Evolutionary conservation across 805 yeast species (phyloP).

Genomic region (Candida krabiensis): DNA sequence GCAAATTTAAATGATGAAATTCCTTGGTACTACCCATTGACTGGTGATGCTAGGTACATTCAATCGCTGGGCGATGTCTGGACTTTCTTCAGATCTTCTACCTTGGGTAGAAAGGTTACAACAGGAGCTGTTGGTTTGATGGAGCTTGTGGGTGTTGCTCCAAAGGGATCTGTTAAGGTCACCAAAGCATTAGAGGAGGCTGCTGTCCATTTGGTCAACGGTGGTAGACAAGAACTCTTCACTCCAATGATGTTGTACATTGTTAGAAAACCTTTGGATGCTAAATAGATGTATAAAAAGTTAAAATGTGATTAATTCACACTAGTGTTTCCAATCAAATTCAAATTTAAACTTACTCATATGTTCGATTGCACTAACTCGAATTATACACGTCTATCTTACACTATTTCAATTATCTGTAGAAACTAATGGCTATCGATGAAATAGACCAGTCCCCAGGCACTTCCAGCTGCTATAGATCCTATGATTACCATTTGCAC

Average conservation of each 20-base stretch:
- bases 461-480: constrained; percentile 96
- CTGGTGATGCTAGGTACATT: constrained; percentile 89
- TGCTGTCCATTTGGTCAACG: constrained; percentile 90
- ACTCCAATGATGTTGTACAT: constrained; percentile 98
- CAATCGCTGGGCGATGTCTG: constrained; percentile 75
- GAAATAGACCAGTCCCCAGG: constrained; percentile 85
- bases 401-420: not conserved
- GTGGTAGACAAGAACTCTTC: constrained; percentile 86
- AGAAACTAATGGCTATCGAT: constrained; percentile 44
- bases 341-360: no score
- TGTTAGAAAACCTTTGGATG: constrained; percentile 71
- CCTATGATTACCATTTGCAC: constrained; percentile 92
- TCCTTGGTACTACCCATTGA: constrained; percentile 97
- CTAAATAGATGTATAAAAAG: constrained; percentile 11
- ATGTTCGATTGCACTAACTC: no score
- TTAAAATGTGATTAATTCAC: no score
- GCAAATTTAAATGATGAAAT: constrained; percentile 80
- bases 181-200: constrained; percentile 95
- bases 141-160: constrained; percentile 86
- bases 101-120: constrained; percentile 82
- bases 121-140: constrained; percentile 75
- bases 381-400: not conserved
- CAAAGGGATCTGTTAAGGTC: constrained; percentile 88
- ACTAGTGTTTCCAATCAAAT: no score
- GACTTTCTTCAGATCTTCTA: constrained; percentile 87